Evolutionary conservation across 1,139 yeast species (phyloP).

Genomic region (Magnusiomyces suaveolens): DNA sequence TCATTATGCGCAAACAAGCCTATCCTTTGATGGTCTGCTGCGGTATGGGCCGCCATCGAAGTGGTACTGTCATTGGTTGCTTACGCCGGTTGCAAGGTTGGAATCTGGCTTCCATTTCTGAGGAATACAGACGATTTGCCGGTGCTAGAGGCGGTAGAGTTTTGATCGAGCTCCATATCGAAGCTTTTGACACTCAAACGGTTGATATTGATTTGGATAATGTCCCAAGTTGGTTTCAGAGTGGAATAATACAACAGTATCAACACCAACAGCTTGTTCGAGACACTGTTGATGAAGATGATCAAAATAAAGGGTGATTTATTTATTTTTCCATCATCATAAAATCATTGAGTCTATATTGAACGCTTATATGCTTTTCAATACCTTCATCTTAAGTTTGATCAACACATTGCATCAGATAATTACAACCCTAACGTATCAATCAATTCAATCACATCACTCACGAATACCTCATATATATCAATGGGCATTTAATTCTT

Average conservation of each 20-base stretch:
- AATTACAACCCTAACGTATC: too few relatives aligned
- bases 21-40: slow-evolving; percentile 87
- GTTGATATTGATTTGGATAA: slow-evolving; percentile 42
- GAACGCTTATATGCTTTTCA: too few relatives aligned
- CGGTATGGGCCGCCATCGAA: slow-evolving; percentile 95
- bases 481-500: too few relatives aligned
- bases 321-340: too few relatives aligned
- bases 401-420: too few relatives aligned
- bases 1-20: slow-evolving; percentile 59
- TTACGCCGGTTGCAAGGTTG: slow-evolving; percentile 84
- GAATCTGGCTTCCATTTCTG: slow-evolving; percentile 90
- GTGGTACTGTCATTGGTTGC: slow-evolving; percentile 94
- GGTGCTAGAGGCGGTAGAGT: slow-evolving; percentile 90
- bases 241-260: not conserved
- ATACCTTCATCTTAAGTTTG: too few relatives aligned
- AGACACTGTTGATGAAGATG: not conserved
- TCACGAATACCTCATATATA: too few relatives aligned
- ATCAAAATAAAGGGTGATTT: not conserved
- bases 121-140: slow-evolving; percentile 86
- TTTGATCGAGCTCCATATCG: slow-evolving; percentile 80
- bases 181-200: slow-evolving; percentile 57
- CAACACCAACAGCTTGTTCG: not conserved
- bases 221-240: slow-evolving; percentile 42
- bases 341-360: too few relatives aligned
- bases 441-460: too few relatives aligned